Evolutionary conservation across 108 stramenopile genomes (phyloP).

Genomic region (Conticribra guillardii): DNA sequence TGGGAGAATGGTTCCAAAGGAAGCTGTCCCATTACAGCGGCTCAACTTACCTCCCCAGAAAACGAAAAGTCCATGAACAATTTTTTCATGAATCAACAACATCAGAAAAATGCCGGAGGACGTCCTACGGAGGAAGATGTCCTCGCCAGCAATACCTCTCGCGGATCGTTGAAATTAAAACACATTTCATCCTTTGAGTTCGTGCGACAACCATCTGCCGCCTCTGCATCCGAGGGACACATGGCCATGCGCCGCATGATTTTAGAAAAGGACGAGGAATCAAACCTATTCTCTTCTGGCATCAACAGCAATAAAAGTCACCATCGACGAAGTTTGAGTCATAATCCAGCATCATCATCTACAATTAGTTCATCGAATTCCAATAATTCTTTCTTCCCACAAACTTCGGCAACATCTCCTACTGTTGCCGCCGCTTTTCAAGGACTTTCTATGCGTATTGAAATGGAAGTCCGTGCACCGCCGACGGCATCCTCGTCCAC

Average conservation of each 20-base stretch:
- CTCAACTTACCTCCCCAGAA: background rate
- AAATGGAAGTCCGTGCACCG: slow-evolving; percentile 32
- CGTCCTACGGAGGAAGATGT: slow-evolving; percentile 38
- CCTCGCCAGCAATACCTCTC: slow-evolving; percentile 22
- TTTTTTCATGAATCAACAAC: no score
- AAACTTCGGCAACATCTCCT: no score
- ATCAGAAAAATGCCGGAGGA: no score
- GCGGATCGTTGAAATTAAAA: slow-evolving; percentile 28
- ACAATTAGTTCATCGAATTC: no score
- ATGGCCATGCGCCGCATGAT: slow-evolving; percentile 44
- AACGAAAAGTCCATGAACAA: no score
- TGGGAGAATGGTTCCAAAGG: background rate
- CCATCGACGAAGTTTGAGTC: background rate
- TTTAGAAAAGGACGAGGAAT: slow-evolving; percentile 16
- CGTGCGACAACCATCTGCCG: slow-evolving; percentile 20
- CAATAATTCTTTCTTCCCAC: no score
- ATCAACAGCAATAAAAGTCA: background rate
- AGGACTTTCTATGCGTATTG: slow-evolving; percentile 49
- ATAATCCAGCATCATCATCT: no score
- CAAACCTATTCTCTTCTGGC: background rate
- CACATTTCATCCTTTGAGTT: slow-evolving; percentile 31
- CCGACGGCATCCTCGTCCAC: background rate
- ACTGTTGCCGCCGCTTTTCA: background rate
- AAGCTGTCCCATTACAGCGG: no score
- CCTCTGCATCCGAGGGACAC: slow-evolving; percentile 12